These are phyloP conservation scores for Populus simonii DNA, from an alignment of 345 rosid genomes.

Conservation along the genomic window DNA sequence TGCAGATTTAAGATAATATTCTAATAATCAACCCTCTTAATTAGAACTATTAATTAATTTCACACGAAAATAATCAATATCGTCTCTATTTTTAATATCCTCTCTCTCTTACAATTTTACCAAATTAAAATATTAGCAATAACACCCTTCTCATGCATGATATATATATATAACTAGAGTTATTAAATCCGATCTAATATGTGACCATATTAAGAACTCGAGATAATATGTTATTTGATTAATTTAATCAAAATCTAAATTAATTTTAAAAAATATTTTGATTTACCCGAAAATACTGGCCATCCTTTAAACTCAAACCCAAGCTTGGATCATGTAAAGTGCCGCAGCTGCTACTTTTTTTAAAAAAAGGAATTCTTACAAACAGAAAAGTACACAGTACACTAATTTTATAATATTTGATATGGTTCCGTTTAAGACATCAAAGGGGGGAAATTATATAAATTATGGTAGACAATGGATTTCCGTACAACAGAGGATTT, in stretches of 20 bases:
- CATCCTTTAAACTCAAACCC: too few relatives aligned
- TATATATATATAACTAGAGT: too few relatives aligned
- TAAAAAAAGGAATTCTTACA: background rate
- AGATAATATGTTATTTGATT: too few relatives aligned
- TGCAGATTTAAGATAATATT: background rate
- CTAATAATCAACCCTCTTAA: background rate
- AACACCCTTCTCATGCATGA: background rate
- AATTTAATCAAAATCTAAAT: too few relatives aligned
- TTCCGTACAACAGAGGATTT: background rate
- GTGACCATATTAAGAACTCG: too few relatives aligned
- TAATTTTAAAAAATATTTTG: too few relatives aligned
- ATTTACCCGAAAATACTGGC: too few relatives aligned
- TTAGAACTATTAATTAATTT: too few relatives aligned
- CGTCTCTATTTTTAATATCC: background rate
- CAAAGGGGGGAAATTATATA: background rate
- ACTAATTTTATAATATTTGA: too few relatives aligned
- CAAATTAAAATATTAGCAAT: background rate
- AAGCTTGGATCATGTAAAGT: too few relatives aligned
- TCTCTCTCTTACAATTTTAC: background rate
- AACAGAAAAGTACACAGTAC: background rate
- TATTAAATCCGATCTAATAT: too few relatives aligned
- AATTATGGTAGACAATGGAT: background rate
- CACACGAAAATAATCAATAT: background rate
- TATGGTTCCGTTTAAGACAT: background rate
- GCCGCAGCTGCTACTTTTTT: too few relatives aligned